phyloP scores from a whole-genome alignment of 805 yeast species.

The Lipomyces starkeyi region DNA sequence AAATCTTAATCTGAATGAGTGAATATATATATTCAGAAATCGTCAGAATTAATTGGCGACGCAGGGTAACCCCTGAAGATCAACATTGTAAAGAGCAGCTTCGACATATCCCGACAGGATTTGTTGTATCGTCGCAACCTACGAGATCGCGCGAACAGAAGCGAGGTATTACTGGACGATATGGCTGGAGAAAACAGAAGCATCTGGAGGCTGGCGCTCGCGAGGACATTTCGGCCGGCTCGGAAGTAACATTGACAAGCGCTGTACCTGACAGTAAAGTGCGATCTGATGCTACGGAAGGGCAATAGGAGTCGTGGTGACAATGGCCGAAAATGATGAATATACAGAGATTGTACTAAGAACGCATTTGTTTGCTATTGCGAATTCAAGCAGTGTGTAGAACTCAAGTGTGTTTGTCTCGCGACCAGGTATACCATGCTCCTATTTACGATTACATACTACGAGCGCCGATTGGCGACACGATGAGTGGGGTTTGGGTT shows the following conservation, averaged over 20 bases:
- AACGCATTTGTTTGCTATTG: too few relatives aligned
- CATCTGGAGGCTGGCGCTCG: neutral
- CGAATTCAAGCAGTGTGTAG: too few relatives aligned
- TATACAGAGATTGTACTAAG: too few relatives aligned
- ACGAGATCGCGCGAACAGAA: constrained; percentile 89
- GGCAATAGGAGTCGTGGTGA: neutral
- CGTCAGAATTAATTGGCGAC: constrained; percentile 67
- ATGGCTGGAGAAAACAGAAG: neutral
- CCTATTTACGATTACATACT: too few relatives aligned
- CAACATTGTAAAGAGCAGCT: constrained; percentile 89
- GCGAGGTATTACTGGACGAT: neutral
- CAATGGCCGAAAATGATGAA: too few relatives aligned
- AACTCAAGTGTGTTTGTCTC: too few relatives aligned
- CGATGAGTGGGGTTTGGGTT: neutral
- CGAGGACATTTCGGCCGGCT: neutral
- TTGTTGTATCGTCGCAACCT: constrained; percentile 85
- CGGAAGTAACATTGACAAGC: neutral
- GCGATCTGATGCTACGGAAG: neutral
- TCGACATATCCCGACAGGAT: constrained; percentile 83
- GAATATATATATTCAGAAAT: constrained; percentile 55
- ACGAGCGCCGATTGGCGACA: too few relatives aligned
- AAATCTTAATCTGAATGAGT: neutral
- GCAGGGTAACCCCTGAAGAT: constrained; percentile 85
- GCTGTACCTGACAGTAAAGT: neutral
- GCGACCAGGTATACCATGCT: too few relatives aligned